Base-by-base conservation (phyloP, 2,329 filamentous ascomycete species). In the Helotiales sp. region DNA sequence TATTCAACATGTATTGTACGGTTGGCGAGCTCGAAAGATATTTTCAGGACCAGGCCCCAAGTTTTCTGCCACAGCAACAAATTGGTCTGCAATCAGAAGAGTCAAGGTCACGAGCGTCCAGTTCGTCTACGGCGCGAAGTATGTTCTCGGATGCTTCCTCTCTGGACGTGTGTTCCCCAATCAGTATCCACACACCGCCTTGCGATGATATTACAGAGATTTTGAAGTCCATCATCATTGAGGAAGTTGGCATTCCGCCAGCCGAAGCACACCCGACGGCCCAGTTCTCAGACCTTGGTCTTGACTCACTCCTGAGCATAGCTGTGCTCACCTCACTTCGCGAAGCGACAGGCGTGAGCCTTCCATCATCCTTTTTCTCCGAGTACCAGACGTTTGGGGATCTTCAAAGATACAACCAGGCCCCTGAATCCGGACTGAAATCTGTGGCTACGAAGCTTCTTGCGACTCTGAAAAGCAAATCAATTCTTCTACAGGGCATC, bases 401-500 rank as follows among this genome's bases (percentile, higher is more conserved):
- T 49, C 45, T 49, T 49, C 45, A 6, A 49, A 49, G 26, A 26
- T 49, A 49, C 45, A 49, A 8, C 45, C 45, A 49, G 45, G 26
- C 45, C 13, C 20, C 24, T 8, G 22, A 24, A 49, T 22, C 45
- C 15, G 45, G 26, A 22, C 26, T 49, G 45, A 49, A 49, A 49
- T 20, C 45, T 49, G 45, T 26, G 45, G 45, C 22, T 26, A 24
- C 45, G 45, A 49, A 49, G 45, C 45, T 49, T 49, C 45, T 49
- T 20, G 24, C 45, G 45, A 20, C 22, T 49, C 26, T 49, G 20
- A 49, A 49, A 26, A 49, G 45, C 45, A 49, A 49, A 49, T 61
- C 61, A 30, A 64, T 74, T 59, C 67, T 73, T 40, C 62, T 73
- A 26, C 67, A 65, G 50, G 67, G 70, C 8, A 63, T 64, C n/a